These are phyloP conservation scores for Aspergillus awamori DNA, from an alignment of 2,329 filamentous ascomycete genomes.

Conservation along the genomic window DNA sequence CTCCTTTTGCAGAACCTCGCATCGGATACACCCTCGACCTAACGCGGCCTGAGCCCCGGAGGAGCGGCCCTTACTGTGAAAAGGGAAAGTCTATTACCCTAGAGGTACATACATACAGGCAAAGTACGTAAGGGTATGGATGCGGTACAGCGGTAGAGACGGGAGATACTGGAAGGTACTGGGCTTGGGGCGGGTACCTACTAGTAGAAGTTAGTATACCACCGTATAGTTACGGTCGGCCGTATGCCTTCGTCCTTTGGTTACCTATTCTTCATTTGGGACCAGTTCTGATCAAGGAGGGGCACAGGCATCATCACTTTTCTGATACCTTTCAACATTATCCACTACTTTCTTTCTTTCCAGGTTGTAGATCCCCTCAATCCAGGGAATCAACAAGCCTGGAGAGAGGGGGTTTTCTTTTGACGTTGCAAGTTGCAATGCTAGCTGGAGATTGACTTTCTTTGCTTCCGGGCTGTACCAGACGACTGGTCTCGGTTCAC, in stretches of 20 bases:
- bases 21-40: constrained; percentile 16
- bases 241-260: neutral
- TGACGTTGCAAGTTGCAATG: constrained; percentile 11
- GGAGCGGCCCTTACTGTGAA: constrained; percentile 25
- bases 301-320: neutral
- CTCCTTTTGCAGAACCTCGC: constrained; percentile 17
- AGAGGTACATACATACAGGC: constrained; percentile 18
- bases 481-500: constrained; percentile 19
- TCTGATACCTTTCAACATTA: neutral
- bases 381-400: neutral
- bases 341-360: neutral
- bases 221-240: neutral
- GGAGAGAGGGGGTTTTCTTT: neutral
- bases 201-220: neutral
- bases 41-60: constrained; percentile 25
- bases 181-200: neutral
- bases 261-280: neutral
- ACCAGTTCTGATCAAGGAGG: constrained; percentile 3
- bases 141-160: constrained; percentile 53
- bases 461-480: constrained; percentile 7
- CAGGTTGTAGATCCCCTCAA: neutral
- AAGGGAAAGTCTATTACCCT: constrained; percentile 23
- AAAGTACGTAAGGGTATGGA: constrained; percentile 63
- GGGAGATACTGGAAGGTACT: neutral
- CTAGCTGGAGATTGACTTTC: constrained; percentile 8